These are phyloP conservation scores for Oryza officinalis DNA, from an alignment of 176 grass and related monocot species.

Conservation along the genomic window DNA sequence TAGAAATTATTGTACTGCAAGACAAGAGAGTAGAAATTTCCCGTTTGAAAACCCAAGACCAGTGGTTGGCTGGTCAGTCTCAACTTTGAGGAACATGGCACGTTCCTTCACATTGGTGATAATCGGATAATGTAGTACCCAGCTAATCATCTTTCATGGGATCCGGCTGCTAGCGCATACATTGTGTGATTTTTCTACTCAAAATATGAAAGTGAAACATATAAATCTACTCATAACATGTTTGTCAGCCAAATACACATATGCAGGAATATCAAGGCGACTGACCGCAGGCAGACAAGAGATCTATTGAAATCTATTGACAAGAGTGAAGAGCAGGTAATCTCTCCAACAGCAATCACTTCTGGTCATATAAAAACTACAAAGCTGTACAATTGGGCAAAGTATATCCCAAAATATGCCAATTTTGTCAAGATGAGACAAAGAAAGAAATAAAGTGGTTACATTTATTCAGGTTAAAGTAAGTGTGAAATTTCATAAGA, in stretches of 20 bases:
- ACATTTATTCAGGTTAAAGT: background rate
- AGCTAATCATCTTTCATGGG: background rate
- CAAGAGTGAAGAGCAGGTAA: background rate
- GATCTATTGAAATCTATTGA: background rate
- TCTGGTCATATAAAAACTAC: background rate
- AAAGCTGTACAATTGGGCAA: background rate
- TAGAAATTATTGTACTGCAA: background rate
- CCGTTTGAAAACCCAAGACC: background rate
- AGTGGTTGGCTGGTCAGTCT: conserved; percentile 7
- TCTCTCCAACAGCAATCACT: background rate
- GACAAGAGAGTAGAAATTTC: conserved; percentile 11
- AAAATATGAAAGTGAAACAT: background rate
- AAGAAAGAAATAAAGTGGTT: background rate
- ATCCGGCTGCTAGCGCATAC: no score
- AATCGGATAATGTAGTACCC: background rate
- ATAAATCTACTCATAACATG: background rate
- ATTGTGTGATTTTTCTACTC: background rate
- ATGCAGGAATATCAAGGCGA: background rate
- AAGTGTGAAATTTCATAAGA: background rate
- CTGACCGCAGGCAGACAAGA: background rate
- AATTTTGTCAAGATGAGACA: background rate
- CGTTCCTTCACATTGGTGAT: background rate
- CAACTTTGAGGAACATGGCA: background rate
- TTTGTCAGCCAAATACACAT: background rate
- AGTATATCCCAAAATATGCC: background rate